Evolutionary conservation across 768 basidiomycete genomes (phyloP), one percentile per base, ranked within the genome.

Genomic region (Mycena rebaudengoi): DNA sequence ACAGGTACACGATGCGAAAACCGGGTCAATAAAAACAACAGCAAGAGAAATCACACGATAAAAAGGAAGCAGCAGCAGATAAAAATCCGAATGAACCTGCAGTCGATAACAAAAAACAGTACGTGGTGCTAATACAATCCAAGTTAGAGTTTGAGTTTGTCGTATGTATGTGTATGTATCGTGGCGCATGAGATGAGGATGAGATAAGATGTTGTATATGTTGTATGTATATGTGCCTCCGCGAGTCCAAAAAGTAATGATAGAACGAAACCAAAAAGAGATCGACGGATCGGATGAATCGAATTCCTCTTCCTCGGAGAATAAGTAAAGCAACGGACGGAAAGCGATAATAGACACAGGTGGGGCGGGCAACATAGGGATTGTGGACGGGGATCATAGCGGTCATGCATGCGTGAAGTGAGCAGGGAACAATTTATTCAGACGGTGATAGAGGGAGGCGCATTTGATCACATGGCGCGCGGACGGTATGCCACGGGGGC

Each of bases 91-190:
- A n/a, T n/a, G n/a, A n/a, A n/a, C n/a, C n/a, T n/a, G n/a, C n/a
- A n/a, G n/a, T n/a, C n/a, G n/a, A n/a, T 30, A 40, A 52, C 25
- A 60, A 51, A 46, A 37, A 10, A 37, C 18, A n/a, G n/a, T n/a
- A n/a, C n/a, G n/a, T 18, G 52, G 55, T 62, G 60, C 60, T 62
- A 40, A 46, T 61, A 61, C 60, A 61, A 61, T 61, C 60, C 52
- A 39, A 33, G 11, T 26, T 53, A 43, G 46, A 30, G 26, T 7
- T 50, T 35, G 30, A 40, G 12, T n/a, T 23, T 20, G 37, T 25
- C 33, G 40, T 23, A 39, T 41, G 28, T 54, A 51, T 40, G 16
- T 54, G 28, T 62, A 16, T 48, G 13, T 20, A 20, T 60, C 16
- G 25, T n/a, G n/a, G n/a, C n/a, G n/a, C n/a, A n/a, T n/a, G n/a